A percentile compares a stretch with the other conserved stretches of the same genome.
These are phyloP conservation scores for Fraxinus excelsior DNA, from an alignment of 257 asterid species.

Conservation along the genomic window DNA sequence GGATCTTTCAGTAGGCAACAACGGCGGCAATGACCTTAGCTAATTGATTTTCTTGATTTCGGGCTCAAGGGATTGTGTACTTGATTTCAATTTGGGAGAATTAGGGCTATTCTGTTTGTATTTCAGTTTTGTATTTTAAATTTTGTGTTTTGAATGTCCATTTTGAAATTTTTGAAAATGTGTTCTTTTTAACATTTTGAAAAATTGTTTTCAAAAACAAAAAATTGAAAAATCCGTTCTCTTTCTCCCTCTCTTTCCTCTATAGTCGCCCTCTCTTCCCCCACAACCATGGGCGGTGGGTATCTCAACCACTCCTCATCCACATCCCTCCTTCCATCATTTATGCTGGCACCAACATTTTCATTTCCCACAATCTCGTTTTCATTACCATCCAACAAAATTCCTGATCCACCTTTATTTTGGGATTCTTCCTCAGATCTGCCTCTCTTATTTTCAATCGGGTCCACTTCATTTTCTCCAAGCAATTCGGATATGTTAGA, in stretches of 20 bases:
- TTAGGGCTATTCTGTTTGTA: no score
- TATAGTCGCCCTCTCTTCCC: constrained; percentile 41
- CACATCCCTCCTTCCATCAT: constrained; percentile 29
- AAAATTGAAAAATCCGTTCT: no score
- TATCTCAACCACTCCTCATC: constrained; percentile 67
- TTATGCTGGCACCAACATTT: constrained; percentile 17
- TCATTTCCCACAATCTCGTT: not conserved
- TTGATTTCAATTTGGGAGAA: no score
- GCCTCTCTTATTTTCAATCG: constrained; percentile 31
- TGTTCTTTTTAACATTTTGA: no score
- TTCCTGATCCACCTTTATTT: constrained; percentile 5
- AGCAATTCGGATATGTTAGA: constrained; percentile 30
- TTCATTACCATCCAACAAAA: not conserved
- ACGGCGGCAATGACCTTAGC: no score
- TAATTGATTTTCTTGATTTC: no score
- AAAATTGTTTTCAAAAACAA: no score
- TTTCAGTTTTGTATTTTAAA: no score
- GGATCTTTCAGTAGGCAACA: no score
- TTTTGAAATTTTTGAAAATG: no score
- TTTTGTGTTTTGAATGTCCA: no score
- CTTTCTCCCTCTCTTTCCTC: constrained; percentile 47
- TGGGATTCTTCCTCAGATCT: constrained; percentile 28
- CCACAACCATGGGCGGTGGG: constrained; percentile 44
- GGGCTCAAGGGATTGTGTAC: no score
- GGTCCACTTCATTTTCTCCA: constrained; percentile 12